A percentile compares a stretch with the other conserved stretches of the same genome.
Conservation (phyloP, 1,139 yeast genomes). For the Eremothecium sinecaudum region DNA sequence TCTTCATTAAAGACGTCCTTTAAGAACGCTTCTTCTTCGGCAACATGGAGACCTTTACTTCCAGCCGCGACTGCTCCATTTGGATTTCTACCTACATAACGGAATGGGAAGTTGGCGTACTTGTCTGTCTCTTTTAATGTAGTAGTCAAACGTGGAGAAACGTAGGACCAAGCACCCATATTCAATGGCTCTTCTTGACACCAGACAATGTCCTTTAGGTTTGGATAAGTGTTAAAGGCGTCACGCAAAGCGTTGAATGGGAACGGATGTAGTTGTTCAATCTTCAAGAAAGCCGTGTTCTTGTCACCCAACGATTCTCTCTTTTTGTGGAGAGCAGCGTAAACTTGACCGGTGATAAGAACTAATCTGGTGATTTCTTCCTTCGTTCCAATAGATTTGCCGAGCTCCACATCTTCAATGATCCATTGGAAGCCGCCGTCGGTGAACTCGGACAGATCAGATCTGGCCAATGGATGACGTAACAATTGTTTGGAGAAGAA, state of each 20-base stretch:
- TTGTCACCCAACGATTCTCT: constrained; percentile 69
- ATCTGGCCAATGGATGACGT: constrained; percentile 97
- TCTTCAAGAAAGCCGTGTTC: constrained; percentile 76
- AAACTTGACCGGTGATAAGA: constrained; percentile 87
- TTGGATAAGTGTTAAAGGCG: constrained; percentile 69
- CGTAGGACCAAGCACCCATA: constrained; percentile 84
- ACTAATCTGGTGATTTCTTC: constrained; percentile 85
- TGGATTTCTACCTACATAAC: constrained; percentile 98
- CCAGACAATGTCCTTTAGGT: constrained; percentile 83
- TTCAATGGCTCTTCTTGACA: constrained; percentile 99
- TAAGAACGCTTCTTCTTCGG: constrained; percentile 84
- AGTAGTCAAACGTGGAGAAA: constrained; percentile 72
- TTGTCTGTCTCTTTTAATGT: constrained; percentile 64
- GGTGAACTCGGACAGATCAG: constrained; percentile 71
- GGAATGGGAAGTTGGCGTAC: constrained; percentile 47
- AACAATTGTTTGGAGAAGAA: constrained; percentile 90
- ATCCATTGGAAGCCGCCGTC: constrained; percentile 93
- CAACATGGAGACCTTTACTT: constrained; percentile 74
- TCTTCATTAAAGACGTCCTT: constrained; percentile 51
- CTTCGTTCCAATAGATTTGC: constrained; percentile 63
- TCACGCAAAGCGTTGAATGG: constrained; percentile 93
- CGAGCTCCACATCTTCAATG: constrained; percentile 82
- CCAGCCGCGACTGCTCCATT: constrained; percentile 99
- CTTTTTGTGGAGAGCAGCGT: constrained; percentile 80
- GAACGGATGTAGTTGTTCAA: constrained; percentile 98